Base-by-base conservation (phyloP, 1,139 yeast genomes). In the Kodamaea alishanica region DNA sequence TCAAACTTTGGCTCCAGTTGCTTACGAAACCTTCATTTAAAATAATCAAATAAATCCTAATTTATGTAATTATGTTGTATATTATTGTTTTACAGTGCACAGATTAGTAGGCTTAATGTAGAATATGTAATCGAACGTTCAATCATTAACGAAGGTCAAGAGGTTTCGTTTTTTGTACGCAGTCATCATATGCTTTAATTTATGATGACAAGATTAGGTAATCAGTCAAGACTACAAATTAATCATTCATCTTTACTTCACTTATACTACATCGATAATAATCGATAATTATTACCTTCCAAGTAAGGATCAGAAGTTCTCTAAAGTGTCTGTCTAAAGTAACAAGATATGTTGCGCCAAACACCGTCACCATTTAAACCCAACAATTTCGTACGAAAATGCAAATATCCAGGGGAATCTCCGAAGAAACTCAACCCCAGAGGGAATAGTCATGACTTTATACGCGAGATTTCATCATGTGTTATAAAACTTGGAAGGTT, bases 21-120 rank as follows among this genome's bases (percentile, higher is more conserved):
- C 98, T 70, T 92, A 92, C 84, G 99, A 94, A 82, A 92, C 97
- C 70, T 89, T 83, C 85, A 92, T 92, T 77, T 92, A 88, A 83
- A 39, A 30, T 26, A 29, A 15, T 11, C 11, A 29, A 11, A 29
- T 29, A 11, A 11, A 31, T 26, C 30, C 41, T 39, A 38, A 47
- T 46, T 45, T 46, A 50, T 49, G 50, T 48, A 48, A 46, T 46
- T 48, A 49, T 48, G 44, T 41, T 44, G 41, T 43, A 40, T 36
- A 39, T 33, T 39, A 39, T 33, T 33, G 36, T 34, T 26, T 33
- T 29, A 30, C 35, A 33, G 28, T 27, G 31, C 28, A 22, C 15
- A 24, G 5, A 20, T 10, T 10, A 31, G 23, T 10, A 22, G 35
- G 20, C 12, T 32, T 24, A 11, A 7, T 41, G 46, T 41, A 31